These are phyloP conservation scores for Crucibulum laeve DNA, from an alignment of 768 basidiomycete species.

Conservation along the genomic window DNA sequence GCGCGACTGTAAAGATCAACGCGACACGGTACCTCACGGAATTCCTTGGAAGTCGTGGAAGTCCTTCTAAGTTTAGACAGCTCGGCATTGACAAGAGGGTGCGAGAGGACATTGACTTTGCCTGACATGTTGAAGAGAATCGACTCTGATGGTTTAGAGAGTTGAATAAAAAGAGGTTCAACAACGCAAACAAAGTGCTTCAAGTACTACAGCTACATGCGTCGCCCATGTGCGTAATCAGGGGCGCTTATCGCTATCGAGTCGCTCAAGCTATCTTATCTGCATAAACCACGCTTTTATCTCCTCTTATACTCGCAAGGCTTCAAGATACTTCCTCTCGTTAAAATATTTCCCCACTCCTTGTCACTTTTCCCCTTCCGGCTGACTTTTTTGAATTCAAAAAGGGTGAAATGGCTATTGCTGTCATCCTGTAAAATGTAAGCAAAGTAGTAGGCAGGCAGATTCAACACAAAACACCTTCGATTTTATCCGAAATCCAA, in stretches of 20 bases:
- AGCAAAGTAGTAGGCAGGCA: slow-evolving; percentile 2
- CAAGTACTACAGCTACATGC: too few species aligned
- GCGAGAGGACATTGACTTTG: slow-evolving; percentile 51
- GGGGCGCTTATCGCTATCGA: neutral
- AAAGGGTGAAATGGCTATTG: slow-evolving; percentile 83
- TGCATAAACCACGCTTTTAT: slow-evolving; percentile 26
- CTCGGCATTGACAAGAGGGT: slow-evolving; percentile 71
- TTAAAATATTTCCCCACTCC: slow-evolving; percentile 56
- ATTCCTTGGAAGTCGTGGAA: slow-evolving; percentile 64
- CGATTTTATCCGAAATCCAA: slow-evolving; percentile 70
- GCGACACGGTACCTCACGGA: slow-evolving; percentile 85
- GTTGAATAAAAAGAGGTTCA: too few species aligned
- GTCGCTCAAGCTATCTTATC: neutral
- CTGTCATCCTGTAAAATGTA: slow-evolving; percentile 54
- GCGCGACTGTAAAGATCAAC: too few species aligned
- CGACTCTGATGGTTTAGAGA: too few species aligned
- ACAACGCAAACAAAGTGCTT: too few species aligned
- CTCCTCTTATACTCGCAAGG: slow-evolving; percentile 93
- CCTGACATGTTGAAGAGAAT: slow-evolving; percentile 16
- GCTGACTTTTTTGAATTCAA: slow-evolving; percentile 69
- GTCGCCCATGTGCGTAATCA: too few species aligned
- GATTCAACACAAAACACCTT: slow-evolving; percentile 44
- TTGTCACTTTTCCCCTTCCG: slow-evolving; percentile 42
- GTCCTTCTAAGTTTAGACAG: slow-evolving; percentile 65
- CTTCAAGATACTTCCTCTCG: slow-evolving; percentile 59